Evolutionary conservation across 306 rosid species (phyloP).

Genomic region (Cicer cuneatum): DNA sequence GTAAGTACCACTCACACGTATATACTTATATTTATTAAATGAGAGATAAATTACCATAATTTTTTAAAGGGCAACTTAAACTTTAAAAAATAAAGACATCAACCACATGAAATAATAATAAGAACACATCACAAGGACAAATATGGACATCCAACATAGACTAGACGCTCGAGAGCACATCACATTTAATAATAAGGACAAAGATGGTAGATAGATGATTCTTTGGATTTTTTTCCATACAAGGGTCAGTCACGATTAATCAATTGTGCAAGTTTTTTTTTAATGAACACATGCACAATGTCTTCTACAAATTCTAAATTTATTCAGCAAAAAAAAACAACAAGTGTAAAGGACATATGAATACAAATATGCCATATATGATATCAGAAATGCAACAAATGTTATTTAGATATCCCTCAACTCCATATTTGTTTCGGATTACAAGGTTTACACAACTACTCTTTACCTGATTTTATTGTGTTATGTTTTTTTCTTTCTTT

Average conservation of each 20-base stretch:
- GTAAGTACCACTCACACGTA: no score
- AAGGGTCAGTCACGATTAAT: not conserved
- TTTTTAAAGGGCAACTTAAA: no score
- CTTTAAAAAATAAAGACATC: no score
- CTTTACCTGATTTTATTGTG: not conserved
- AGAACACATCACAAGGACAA: no score
- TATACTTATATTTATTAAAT: no score
- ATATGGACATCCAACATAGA: not conserved
- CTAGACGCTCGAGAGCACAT: not conserved
- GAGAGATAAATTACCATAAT: no score
- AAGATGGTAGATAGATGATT: not conserved
- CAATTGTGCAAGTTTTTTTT: not conserved
- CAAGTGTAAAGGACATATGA: not conserved
- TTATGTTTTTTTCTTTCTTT: no score
- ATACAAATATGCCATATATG: not conserved
- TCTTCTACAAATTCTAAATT: not conserved
- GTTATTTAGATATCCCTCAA: not conserved
- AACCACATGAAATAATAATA: no score
- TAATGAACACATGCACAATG: not conserved
- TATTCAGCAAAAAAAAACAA: slow-evolving; percentile 15
- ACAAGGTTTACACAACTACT: not conserved
- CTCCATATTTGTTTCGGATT: not conserved
- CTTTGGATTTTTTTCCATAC: not conserved
- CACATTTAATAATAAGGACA: slow-evolving; percentile 1
- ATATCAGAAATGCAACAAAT: not conserved